Base-by-base conservation (phyloP, 805 yeast genomes). In the Saccharomycopsis capsularis region DNA sequence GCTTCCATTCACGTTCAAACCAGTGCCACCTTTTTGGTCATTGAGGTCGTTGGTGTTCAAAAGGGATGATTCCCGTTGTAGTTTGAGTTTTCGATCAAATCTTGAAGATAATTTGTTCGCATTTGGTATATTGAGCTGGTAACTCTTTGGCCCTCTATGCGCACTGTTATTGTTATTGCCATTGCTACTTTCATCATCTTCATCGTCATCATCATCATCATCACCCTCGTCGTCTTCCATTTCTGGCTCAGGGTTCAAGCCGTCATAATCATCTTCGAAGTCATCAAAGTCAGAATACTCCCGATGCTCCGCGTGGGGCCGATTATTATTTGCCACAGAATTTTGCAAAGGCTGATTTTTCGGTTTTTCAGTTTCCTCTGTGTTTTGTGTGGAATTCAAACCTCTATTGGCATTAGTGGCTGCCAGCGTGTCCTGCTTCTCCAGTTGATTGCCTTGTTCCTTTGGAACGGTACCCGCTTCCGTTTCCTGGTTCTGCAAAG, bases 51-150 rank as follows among this genome's bases (percentile, higher is more conserved):
- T 18, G n/a, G 6, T 34, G 5, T 9, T n/a, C n/a, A 34, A 34
- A 13, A 47, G 13, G 5, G 45, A 38, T 3, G 43, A 25, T 16
- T 46, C 47, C 43, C 48, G 24, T 35, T 50, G 54, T 22, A 50
- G 48, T 23, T 43, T 38, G 11, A 50, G 21, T 27, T 50, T 50
- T 29, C 42, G 46, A 3, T 43, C 42, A n/a, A 46, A 42, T 41
- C 54, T 37, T 13, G 54, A 42, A 4, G 44, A 25, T 6, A 40
- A 18, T 11, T 29, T 18, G 11, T 30, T 44, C 15, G 54, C 24
- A 16, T 43, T 48, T 18, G 51, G 51, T 7, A 43, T 22, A 27
- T 39, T 19, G 4, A 48, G 30, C n/a, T 43, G 46, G 5, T 3
- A 34, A 34, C 38, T 34, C n/a, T n/a, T 34, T 22, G 23, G 32